A percentile compares a stretch with the other conserved stretches of the same genome.
These are phyloP conservation scores for Lagerstroemia speciosa DNA, from an alignment of 345 rosid species.

Conservation along the genomic window DNA sequence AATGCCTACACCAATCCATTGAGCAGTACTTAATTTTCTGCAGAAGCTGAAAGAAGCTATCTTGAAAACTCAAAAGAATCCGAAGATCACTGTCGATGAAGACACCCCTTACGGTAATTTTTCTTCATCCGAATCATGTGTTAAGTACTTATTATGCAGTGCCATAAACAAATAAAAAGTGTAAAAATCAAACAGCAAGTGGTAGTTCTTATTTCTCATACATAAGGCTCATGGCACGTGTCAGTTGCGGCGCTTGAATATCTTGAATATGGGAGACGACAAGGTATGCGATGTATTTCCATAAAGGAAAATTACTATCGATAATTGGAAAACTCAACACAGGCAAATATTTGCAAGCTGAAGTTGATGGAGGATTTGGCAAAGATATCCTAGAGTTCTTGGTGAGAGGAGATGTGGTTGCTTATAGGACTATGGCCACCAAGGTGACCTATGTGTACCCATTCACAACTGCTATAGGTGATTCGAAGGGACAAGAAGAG, in stretches of 20 bases:
- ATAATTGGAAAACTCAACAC: not conserved
- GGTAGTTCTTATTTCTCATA: not conserved
- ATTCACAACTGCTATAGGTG: conserved; percentile 83
- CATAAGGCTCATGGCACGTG: not conserved
- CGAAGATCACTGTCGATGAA: conserved; percentile 41
- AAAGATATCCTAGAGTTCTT: conserved; percentile 71
- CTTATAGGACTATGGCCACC: conserved; percentile 66
- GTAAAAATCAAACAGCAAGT: not conserved
- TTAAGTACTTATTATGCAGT: not conserved
- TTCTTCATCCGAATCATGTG: not conserved
- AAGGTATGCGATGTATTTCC: too few species aligned
- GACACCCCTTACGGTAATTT: conserved; percentile 62
- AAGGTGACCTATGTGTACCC: conserved; percentile 86
- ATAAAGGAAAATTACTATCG: too few species aligned
- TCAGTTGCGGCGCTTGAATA: not conserved
- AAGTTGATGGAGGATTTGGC: conserved; percentile 67
- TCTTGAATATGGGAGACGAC: too few species aligned
- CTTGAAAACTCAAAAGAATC: conserved; percentile 60
- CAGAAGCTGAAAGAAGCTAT: conserved; percentile 72
- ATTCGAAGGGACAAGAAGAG: conserved; percentile 77
- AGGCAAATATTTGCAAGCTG: conserved; percentile 71
- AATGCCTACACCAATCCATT: not conserved
- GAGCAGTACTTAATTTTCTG: not conserved
- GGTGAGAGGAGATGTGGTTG: conserved; percentile 69
- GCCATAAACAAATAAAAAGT: not conserved